Conservation (phyloP, 371 early-diverging fungal genomes). For the Entomophthora muscae region DNA sequence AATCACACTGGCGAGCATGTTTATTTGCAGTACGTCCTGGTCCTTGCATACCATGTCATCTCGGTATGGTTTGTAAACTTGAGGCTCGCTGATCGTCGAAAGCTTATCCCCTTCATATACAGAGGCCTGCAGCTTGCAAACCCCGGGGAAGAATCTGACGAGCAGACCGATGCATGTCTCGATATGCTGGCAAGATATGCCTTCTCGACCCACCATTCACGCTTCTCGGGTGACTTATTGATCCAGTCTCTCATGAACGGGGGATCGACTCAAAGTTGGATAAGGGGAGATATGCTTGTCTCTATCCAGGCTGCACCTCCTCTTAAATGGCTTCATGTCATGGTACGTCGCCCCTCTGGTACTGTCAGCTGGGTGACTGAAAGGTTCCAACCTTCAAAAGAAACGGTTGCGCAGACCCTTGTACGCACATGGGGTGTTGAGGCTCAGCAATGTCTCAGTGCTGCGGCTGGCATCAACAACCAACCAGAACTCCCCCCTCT, state of each 20-base stretch:
- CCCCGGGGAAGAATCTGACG: conserved; percentile 18
- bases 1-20: conserved; percentile 25
- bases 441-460: conserved; percentile 10
- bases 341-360: conserved; percentile 68
- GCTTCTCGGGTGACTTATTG: too few relatives aligned
- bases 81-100: conserved; percentile 46
- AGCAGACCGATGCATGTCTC: conserved; percentile 70
- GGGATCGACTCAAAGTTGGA: conserved; percentile 44
- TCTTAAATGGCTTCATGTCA: conserved; percentile 60
- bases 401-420: conserved; percentile 20
- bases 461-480: background rate
- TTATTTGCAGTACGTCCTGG: conserved; percentile 56
- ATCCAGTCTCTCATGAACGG: conserved; percentile 14
- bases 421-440: conserved; percentile 18
- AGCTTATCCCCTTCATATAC: conserved; percentile 67
- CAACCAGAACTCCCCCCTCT: background rate
- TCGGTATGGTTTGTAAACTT: conserved; percentile 73
- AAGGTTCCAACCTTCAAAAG: conserved; percentile 20
- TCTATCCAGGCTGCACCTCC: conserved; percentile 46
- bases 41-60: conserved; percentile 81
- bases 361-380: conserved; percentile 46
- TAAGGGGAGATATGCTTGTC: conserved; percentile 65
- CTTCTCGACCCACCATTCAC: conserved; percentile 15
- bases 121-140: conserved; percentile 43
- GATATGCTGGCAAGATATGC: conserved; percentile 82